These are phyloP conservation scores for Emericellopsis atlantica DNA, from an alignment of 2,329 filamentous ascomycete genomes.

Conservation along the genomic window DNA sequence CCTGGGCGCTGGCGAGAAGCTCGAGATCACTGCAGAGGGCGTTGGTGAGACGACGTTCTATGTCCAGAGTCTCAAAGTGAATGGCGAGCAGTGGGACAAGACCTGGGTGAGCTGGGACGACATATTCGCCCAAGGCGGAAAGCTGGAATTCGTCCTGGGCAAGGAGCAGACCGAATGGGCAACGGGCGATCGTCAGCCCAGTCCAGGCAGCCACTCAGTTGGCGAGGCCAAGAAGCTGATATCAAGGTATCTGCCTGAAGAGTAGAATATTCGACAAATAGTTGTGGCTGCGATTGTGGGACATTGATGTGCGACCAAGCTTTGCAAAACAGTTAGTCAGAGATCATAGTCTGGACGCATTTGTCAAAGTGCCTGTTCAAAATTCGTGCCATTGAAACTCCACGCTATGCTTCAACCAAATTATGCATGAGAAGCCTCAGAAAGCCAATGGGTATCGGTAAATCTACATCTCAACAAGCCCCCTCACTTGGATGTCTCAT, in stretches of 20 bases:
- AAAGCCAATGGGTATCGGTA: background rate
- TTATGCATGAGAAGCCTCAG: background rate
- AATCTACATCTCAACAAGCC: background rate
- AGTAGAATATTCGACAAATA: background rate
- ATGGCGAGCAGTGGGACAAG: slow-evolving; percentile 48
- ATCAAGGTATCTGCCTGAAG: slow-evolving; percentile 1
- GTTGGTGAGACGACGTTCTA: slow-evolving; percentile 37
- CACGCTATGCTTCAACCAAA: slow-evolving; percentile 2
- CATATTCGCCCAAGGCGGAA: slow-evolving; percentile 51
- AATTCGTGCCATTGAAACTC: slow-evolving; percentile 1
- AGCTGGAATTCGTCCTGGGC: slow-evolving; percentile 52
- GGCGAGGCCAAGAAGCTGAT: slow-evolving; percentile 6
- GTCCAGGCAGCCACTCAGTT: slow-evolving; percentile 28
- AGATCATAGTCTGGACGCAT: no score
- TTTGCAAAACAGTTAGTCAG: no score
- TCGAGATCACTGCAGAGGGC: slow-evolving; percentile 41
- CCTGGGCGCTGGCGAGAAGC: slow-evolving; percentile 12
- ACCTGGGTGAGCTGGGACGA: slow-evolving; percentile 56
- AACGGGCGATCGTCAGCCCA: slow-evolving; percentile 47
- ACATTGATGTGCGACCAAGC: no score
- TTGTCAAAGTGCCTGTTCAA: background rate
- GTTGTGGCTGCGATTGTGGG: background rate
- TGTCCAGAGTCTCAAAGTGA: slow-evolving; percentile 56
- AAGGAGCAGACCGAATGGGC: slow-evolving; percentile 38
- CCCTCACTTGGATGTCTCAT: background rate